Evolutionary conservation across 139 green algal species (phyloP), one percentile per base, ranked within the genome.

Genomic region (Chlamydomonas eustigma): DNA sequence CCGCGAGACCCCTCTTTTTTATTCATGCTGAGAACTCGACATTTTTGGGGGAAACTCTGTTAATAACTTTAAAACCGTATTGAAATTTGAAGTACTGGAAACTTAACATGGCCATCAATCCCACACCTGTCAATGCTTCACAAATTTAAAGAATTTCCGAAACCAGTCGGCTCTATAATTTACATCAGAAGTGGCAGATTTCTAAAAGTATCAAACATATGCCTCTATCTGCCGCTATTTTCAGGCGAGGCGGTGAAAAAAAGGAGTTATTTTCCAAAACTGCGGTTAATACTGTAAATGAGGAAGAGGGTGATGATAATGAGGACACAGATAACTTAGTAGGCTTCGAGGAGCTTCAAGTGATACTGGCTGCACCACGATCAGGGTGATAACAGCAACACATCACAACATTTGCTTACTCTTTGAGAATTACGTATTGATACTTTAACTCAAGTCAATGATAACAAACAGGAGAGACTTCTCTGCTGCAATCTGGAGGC

Each of bases 401-500:
- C 6, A 6, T 1, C 2, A 2, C 12, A 31, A 58, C 18, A 18
- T 58, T 58, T 58, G 44, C 44, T 58, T 58, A 18, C 18, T 58
- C 44, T 58, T 58, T 58, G 12, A 28, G 18, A 58, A 58, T 18
- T 18, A 58, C 44, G 44, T 58, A 12, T 31, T 39, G 32, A 33
- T 34, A 12, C 32, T 32, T 4, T 4, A 28, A 18, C 71, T 38
- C 31, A 36, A 39, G 2, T 18, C 44, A 30, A 24, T 67, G n/a
- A 18, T 35, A 0, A 28, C 2, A 4, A 31, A 71, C 67, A 85
- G 80, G 5, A 71, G 36, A 2, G 80, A 82, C 64, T 50, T 76
- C 24, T 85, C 80, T 30, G 80, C 80, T 0, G 80, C 80, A 2
- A 63, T 85, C 35, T 85, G 80, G 80, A 51, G 80, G 31, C 76